phyloP scores from a whole-genome alignment of 2,329 filamentous ascomycete genomes.

The Talaromyces sp. region DNA sequence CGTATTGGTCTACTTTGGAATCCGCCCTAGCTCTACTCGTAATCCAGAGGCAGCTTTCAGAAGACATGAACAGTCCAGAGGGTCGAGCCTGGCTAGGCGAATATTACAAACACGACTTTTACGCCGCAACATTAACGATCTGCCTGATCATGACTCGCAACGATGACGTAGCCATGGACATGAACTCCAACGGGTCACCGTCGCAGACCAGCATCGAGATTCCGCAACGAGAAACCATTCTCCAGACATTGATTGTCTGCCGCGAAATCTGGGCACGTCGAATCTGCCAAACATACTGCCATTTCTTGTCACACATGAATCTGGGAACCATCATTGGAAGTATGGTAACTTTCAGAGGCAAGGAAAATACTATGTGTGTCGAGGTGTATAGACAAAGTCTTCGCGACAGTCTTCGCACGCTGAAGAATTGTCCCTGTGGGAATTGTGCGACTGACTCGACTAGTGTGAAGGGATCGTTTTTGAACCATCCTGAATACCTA shows the following conservation, averaged over 20 bases:
- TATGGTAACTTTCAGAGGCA: not conserved
- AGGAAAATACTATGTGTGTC: not conserved
- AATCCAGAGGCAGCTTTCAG: constrained; percentile 29
- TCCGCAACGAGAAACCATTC: constrained; percentile 24
- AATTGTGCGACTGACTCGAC: constrained; percentile 14
- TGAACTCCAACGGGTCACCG: constrained; percentile 2
- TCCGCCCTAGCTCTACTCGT: constrained; percentile 32
- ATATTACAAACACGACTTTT: constrained; percentile 26
- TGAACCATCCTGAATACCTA: constrained; percentile 15
- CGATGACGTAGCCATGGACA: constrained; percentile 19
- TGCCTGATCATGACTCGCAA: constrained; percentile 22
- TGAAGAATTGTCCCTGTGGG: constrained; percentile 19
- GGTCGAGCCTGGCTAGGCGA: constrained; percentile 23
- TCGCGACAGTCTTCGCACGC: constrained; percentile 9
- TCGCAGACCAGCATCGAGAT: constrained; percentile 16
- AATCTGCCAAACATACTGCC: constrained; percentile 22
- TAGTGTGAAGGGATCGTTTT: constrained; percentile 18
- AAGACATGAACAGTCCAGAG: constrained; percentile 20
- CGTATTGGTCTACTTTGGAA: constrained; percentile 36
- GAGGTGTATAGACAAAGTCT: constrained; percentile 7
- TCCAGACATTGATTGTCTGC: constrained; percentile 24
- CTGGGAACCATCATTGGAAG: constrained; percentile 16
- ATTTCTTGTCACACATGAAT: constrained; percentile 20
- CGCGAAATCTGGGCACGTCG: constrained; percentile 52
- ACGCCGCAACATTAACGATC: constrained; percentile 24